Evolutionary conservation across 2,329 filamentous ascomycete species (phyloP).

Genomic region (Penicillium italicum): DNA sequence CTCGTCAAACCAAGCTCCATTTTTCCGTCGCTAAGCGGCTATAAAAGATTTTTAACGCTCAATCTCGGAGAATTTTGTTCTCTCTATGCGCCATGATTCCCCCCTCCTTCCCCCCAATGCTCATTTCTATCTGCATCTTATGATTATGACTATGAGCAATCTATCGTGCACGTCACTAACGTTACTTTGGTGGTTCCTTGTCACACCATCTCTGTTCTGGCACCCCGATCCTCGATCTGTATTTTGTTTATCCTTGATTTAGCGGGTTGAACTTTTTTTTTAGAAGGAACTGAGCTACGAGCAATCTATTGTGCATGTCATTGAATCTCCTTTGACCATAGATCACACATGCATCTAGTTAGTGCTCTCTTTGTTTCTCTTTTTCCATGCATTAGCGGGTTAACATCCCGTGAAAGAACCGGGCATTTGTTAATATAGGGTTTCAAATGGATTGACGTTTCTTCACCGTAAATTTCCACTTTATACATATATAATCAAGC

Average conservation of each 20-base stretch:
- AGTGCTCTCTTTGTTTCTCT: neutral
- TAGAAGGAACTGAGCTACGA: neutral
- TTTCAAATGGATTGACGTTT: neutral
- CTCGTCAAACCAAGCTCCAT: slow-evolving; percentile 42
- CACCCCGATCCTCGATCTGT: neutral
- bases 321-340: neutral
- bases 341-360: neutral
- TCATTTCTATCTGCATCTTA: slow-evolving; percentile 8
- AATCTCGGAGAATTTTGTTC: neutral
- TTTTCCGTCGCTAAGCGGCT: slow-evolving; percentile 36
- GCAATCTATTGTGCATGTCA: neutral
- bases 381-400: slow-evolving; percentile 3
- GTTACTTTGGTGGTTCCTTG: neutral
- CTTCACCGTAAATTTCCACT: neutral
- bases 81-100: slow-evolving; percentile 1
- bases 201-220: neutral
- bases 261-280: neutral
- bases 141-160: slow-evolving; percentile 12
- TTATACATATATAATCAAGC: neutral
- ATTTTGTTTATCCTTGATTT: neutral
- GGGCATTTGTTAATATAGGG: neutral
- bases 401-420: neutral
- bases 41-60: slow-evolving; percentile 18
- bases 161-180: neutral
- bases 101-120: no score